These are phyloP conservation scores for Hypsizygus marmoreus DNA, from an alignment of 768 basidiomycete species.

Conservation along the genomic window DNA sequence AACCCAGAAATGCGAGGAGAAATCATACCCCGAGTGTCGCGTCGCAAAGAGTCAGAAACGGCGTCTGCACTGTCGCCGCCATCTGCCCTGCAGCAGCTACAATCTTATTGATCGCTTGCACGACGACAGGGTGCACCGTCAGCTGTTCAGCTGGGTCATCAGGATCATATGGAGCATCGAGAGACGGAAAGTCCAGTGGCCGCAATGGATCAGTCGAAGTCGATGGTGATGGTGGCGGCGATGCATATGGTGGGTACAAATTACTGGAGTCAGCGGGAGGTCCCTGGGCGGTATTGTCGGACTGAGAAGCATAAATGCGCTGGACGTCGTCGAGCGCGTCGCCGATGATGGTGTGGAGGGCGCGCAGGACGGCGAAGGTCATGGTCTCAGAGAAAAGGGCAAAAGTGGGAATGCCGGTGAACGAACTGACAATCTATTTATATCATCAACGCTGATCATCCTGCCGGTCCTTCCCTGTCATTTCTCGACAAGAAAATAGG, in stretches of 20 bases:
- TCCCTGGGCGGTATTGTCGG: conserved; percentile 12
- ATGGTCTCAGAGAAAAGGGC: conserved; percentile 26
- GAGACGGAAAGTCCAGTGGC: conserved; percentile 57
- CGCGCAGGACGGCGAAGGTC: conserved; percentile 66
- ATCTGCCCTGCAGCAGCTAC: conserved; percentile 73
- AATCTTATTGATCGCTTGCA: conserved; percentile 61
- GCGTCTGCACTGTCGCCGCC: conserved; percentile 61
- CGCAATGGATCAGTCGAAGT: conserved; percentile 11
- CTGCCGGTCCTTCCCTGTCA: conserved; percentile 19
- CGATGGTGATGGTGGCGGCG: conserved; percentile 34
- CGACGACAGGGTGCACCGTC: conserved; percentile 59
- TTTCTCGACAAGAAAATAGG: conserved; percentile 12
- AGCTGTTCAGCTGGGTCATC: conserved; percentile 53
- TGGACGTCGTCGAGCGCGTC: conserved; percentile 72
- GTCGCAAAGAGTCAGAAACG: conserved; percentile 74
- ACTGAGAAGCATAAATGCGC: conserved; percentile 46
- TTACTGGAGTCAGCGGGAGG: background rate
- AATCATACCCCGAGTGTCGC: conserved; percentile 66
- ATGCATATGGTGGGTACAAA: conserved; percentile 24
- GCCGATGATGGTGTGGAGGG: conserved; percentile 66
- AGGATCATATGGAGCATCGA: conserved; percentile 49
- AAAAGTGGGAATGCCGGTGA: conserved; percentile 1
- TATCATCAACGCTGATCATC: conserved; percentile 20
- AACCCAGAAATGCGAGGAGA: background rate
- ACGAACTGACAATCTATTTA: conserved; percentile 13